These are phyloP conservation scores for Tolypocladium ophioglossoides DNA, from an alignment of 2,329 filamentous ascomycete species.

Conservation along the genomic window DNA sequence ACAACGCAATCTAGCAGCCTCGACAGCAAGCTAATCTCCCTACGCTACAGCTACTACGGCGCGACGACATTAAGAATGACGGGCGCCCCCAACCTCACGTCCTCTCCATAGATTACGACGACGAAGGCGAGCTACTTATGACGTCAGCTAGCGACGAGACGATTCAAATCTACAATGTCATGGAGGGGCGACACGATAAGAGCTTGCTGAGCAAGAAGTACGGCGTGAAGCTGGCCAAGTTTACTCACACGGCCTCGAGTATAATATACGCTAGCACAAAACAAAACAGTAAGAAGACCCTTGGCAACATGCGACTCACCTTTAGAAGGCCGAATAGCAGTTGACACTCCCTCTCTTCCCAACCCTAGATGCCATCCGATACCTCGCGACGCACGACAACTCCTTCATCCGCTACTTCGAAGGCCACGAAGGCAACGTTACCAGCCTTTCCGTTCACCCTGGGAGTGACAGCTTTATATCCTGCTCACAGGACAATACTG, in stretches of 20 bases:
- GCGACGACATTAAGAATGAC: constrained; percentile 41
- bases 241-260: constrained; percentile 83
- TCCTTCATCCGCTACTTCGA: constrained; percentile 94
- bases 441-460: constrained; percentile 72
- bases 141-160: constrained; percentile 89
- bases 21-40: not conserved
- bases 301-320: not conserved
- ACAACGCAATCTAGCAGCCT: not conserved
- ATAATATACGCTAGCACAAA: constrained; percentile 96
- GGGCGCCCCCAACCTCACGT: constrained; percentile 49
- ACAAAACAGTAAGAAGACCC: constrained; percentile 57
- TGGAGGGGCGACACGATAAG: constrained; percentile 82
- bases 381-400: constrained; percentile 88
- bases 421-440: constrained; percentile 78
- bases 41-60: constrained; percentile 41
- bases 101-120: constrained; percentile 91
- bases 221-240: constrained; percentile 85
- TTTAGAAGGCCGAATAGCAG: not conserved
- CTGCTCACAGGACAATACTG: constrained; percentile 80
- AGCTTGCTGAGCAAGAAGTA: constrained; percentile 93
- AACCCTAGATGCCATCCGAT: constrained; percentile 64
- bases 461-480: constrained; percentile 87
- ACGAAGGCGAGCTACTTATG: constrained; percentile 85
- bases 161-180: constrained; percentile 89
- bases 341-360: not conserved